Evolutionary conservation across 257 asterid species (phyloP).

Genomic region (Lithospermum erythrorhizon): DNA sequence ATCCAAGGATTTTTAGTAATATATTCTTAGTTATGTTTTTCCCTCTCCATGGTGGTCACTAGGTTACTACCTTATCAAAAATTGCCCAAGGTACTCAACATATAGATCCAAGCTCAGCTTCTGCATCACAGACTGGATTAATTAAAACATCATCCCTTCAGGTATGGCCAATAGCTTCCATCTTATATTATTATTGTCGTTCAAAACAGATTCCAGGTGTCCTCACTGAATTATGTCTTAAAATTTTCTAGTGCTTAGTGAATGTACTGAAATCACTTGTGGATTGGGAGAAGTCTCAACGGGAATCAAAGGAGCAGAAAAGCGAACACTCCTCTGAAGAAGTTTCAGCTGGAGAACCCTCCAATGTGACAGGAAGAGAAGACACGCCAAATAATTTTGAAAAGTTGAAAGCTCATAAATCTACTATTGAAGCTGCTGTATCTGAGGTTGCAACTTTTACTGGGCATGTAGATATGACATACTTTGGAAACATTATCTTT

Average conservation of each 20-base stretch:
- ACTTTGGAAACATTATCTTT: conserved; percentile 6
- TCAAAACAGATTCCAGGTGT: conserved; percentile 3
- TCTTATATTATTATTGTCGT: conserved; percentile 4
- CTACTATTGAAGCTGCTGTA: conserved; percentile 87
- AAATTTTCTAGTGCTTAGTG: conserved; percentile 61
- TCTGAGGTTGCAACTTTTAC: conserved; percentile 54
- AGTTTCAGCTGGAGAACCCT: conserved; percentile 36
- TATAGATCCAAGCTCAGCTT: conserved; percentile 68
- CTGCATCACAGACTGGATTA: conserved; percentile 71
- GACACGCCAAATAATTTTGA: conserved; percentile 68
- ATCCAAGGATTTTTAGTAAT: conserved; percentile 8
- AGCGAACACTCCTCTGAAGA: conserved; percentile 39
- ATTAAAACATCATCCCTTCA: conserved; percentile 83
- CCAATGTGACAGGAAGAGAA: conserved; percentile 58
- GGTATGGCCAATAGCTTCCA: conserved; percentile 31
- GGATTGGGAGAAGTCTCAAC: conserved; percentile 73
- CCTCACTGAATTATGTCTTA: conserved; percentile 18
- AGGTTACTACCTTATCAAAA: conserved; percentile 78
- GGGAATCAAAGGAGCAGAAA: conserved; percentile 47
- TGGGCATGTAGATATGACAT: background rate
- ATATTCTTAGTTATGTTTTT: conserved; percentile 10
- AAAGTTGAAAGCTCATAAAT: conserved; percentile 93
- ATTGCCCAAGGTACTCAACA: conserved; percentile 84
- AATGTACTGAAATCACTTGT: conserved; percentile 78
- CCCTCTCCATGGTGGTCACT: conserved; percentile 17